Base-by-base conservation (phyloP, 768 basidiomycete genomes). In the Daedaleopsis sinensis region DNA sequence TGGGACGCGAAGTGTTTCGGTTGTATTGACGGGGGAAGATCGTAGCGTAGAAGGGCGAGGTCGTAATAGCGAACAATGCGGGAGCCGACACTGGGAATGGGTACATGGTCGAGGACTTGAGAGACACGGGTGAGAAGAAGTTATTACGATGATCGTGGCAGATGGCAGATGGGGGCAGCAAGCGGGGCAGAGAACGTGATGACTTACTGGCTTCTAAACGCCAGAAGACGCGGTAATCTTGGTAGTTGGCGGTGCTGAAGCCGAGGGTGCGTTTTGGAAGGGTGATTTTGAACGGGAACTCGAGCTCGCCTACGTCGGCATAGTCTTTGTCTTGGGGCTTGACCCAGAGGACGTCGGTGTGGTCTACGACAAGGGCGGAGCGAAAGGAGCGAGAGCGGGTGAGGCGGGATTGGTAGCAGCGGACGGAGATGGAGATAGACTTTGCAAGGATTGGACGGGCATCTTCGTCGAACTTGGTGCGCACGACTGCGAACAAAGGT, bases 151-250 rank as follows among this genome's bases (percentile, higher is more conserved):
- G 61, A 44, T 43, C 19, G 43, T 39, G 57, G 43, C 58, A 61
- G 48, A 53, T 64, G 63, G 50, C 61, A 51, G 62, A 72, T 64
- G 71, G 67, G 55, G 32, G 61, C 56, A 65, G 60, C 57, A 37
- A 51, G 52, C 46, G 43, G 50, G 55, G n/a, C 55, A 53, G 63
- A 49, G 50, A 43, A 24, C 11, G 47, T 47, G 49, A 56, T 42
- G 15, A 80, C 86, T 64, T 65, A 87, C 91, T 82, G 64, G 92
- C 92, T 77, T 94, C 93, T 58, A 94, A 79, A 55, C 91, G 81
- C 93, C 93, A 94, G 70, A 84, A 84, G 70, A 90, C 86, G 47
- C 88, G 82, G 73, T 92, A 94, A 67, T 88, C 89, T 66, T 89
- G 89, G 68, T 87, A 91, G 61, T 85, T 80, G 15, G 87, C 82